Conservation (phyloP, 2,329 filamentous ascomycete genomes). For the Fusarium devonianum region DNA sequence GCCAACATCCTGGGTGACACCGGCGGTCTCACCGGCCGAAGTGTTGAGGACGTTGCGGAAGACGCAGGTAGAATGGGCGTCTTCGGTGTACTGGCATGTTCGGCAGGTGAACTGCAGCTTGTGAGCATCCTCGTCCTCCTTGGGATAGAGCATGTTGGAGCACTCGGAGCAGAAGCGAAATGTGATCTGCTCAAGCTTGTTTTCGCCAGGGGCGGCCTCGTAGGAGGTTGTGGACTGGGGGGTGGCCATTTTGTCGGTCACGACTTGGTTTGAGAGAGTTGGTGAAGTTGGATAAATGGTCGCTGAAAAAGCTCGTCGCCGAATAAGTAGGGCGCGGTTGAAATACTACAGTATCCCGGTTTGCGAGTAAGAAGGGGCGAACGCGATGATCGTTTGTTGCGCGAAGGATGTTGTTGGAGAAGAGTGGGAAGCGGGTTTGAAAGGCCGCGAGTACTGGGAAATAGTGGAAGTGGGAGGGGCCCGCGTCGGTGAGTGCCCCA, state of each 20-base stretch:
- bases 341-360: slow-evolving; percentile 25
- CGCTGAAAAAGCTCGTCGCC: background rate
- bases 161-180: slow-evolving; percentile 99
- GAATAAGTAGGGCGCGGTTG: slow-evolving; percentile 6
- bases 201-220: slow-evolving; percentile 53
- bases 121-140: slow-evolving; percentile 86
- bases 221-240: slow-evolving; percentile 59
- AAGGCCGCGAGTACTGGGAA: slow-evolving; percentile 19
- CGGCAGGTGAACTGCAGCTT: slow-evolving; percentile 94
- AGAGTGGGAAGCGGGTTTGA: slow-evolving; percentile 12
- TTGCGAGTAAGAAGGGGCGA: slow-evolving; percentile 5
- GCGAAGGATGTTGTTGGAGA: slow-evolving; percentile 21
- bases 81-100: slow-evolving; percentile 90
- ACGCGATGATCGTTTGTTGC: slow-evolving; percentile 8
- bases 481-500: slow-evolving; percentile 24
- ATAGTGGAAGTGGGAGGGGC: slow-evolving; percentile 27
- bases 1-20: slow-evolving; percentile 95
- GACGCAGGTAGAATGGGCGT: slow-evolving; percentile 86
- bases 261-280: slow-evolving; percentile 12
- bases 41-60: slow-evolving; percentile 95
- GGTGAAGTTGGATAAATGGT: slow-evolving; percentile 12
- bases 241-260: slow-evolving; percentile 59
- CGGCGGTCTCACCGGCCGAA: slow-evolving; percentile 91
- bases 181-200: slow-evolving; percentile 79
- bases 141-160: slow-evolving; percentile 97